A percentile compares a stretch with the other conserved stretches of the same genome.
Conservation (phyloP, 2,329 filamentous ascomycete species). For the Aquanectria penicillioides region DNA sequence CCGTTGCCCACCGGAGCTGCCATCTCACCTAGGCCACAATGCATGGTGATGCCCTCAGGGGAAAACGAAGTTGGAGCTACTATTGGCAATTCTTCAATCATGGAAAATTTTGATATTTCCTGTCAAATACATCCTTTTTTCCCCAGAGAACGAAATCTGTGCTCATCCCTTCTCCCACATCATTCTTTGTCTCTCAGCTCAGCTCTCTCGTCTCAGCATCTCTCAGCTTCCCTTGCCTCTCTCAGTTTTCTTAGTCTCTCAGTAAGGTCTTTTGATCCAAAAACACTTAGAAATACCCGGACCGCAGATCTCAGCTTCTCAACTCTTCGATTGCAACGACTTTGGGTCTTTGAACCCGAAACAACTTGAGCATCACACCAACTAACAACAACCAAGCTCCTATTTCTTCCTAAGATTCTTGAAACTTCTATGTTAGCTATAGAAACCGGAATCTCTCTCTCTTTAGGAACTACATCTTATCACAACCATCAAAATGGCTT, state of each 20-base stretch:
- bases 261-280: not conserved
- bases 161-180: not conserved
- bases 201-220: constrained; percentile 4
- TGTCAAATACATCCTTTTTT: constrained; percentile 2
- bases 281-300: not conserved
- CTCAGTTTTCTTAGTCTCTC: constrained; percentile 12
- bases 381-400: not conserved
- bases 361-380: not conserved
- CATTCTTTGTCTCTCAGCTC: constrained; percentile 3
- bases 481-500: constrained; percentile 28
- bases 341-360: not conserved
- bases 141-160: not conserved
- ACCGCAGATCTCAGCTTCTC: not conserved
- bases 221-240: not conserved
- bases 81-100: not conserved
- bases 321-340: not conserved
- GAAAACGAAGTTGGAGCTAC: not conserved
- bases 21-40: not conserved
- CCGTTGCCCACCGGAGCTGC: constrained; percentile 16
- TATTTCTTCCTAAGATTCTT: no score
- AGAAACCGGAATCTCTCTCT: not conserved
- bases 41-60: constrained; percentile 2
- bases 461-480: not conserved
- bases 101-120: not conserved
- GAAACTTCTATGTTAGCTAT: no score